These are phyloP conservation scores for Penicillium palitans DNA, from an alignment of 2,329 filamentous ascomycete species.

Conservation along the genomic window DNA sequence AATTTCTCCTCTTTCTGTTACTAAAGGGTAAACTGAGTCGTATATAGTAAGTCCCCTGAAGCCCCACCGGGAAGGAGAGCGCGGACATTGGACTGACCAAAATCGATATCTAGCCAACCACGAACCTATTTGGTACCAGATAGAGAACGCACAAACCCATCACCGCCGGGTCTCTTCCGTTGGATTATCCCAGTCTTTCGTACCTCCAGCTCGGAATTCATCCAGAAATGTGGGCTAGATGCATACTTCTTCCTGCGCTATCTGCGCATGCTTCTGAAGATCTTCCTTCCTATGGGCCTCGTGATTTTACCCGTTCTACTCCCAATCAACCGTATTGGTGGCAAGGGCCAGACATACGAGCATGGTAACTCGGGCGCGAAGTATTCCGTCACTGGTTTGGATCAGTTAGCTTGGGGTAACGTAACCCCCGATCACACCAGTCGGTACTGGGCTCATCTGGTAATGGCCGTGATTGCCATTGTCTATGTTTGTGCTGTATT, in stretches of 20 bases:
- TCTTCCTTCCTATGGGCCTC: constrained; percentile 79
- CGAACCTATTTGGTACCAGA: constrained; percentile 85
- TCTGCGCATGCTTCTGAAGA: constrained; percentile 78
- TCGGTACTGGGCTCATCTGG: constrained; percentile 80
- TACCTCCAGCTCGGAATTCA: constrained; percentile 76
- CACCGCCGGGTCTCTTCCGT: constrained; percentile 58
- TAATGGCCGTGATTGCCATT: constrained; percentile 76
- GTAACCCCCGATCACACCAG: constrained; percentile 64
- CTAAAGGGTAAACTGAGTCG: constrained; percentile 75
- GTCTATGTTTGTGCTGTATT: constrained; percentile 84
- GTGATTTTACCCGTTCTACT: constrained; percentile 82
- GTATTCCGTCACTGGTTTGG: constrained; percentile 65
- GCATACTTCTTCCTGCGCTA: constrained; percentile 98
- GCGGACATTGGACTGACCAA: constrained; percentile 4
- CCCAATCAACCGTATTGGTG: constrained; percentile 77
- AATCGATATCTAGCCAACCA: constrained; percentile 60
- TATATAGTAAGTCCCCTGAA: constrained; percentile 68
- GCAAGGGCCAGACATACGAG: constrained; percentile 60
- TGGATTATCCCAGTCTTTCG: constrained; percentile 63
- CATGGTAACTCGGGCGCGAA: constrained; percentile 39
- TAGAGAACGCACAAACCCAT: constrained; percentile 75
- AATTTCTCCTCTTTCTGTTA: constrained; percentile 70
- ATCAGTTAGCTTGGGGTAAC: constrained; percentile 85
- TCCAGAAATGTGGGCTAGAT: constrained; percentile 92
- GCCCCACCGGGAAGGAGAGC: background rate